Evolutionary conservation across 352 stramenopile species (phyloP), one percentile per base, ranked within the genome.

Genomic region (Phytophthora pisi): DNA sequence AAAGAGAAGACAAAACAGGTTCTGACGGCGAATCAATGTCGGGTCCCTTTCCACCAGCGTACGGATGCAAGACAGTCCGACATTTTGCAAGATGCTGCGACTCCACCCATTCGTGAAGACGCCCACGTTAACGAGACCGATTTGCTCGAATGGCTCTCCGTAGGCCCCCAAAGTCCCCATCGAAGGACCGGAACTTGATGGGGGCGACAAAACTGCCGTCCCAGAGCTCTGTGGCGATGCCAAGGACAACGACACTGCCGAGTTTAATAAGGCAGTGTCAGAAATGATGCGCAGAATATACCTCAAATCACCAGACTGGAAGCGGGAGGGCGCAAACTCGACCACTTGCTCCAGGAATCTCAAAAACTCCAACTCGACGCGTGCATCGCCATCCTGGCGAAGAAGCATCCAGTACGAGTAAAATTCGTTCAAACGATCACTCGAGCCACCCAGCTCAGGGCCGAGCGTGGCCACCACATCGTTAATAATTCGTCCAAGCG

Each of bases 271-370:
- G 38, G 72, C 72, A 18, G 67, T 73, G 56, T 88, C 84, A 1
- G 84, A 90, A 16, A 91, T 53, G 45, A 90, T 77, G 20, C 70
- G 69, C 5, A 94, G 73, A 45, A 91, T 84, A 52, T 90, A 89
- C 50, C 61, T 61, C 42, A 94, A 72, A 63, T 94, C 79, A 28
- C 51, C 65, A 24, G 55, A 61, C 38, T 82, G 81, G 47, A 95
- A 91, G 16, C 81, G 74, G 9, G 72, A 72, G 0, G 89, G 89
- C 23, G 84, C 84, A 54, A 95, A 93, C 36, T 95, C 83, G 0
- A 93, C 83, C 4, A 96, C 70, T 78, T 96, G 89, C 65, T 95
- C 84, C 34, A 95, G 61, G 28, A 94, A 95, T 50, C 82, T 86
- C 36, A 93, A 79, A 50, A 87, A 93, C 58, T 93, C 86, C 18